These are phyloP conservation scores for Phytophthora litchii DNA, from an alignment of 352 stramenopile genomes.

Conservation along the genomic window DNA sequence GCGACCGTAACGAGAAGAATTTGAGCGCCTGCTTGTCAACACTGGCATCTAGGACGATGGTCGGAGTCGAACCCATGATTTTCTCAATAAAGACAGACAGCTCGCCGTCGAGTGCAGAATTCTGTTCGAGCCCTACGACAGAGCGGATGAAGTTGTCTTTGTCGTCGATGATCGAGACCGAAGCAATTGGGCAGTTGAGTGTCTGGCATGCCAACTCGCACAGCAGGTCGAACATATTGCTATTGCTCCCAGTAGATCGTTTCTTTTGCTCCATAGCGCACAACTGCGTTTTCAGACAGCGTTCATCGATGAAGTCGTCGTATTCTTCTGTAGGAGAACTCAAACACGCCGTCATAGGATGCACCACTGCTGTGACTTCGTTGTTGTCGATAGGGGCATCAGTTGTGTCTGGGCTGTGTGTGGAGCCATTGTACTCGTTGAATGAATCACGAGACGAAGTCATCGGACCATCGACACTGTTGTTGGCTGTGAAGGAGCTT, in stretches of 20 bases:
- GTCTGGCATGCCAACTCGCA: slow-evolving; percentile 84
- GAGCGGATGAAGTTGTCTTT: slow-evolving; percentile 58
- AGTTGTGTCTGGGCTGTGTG: slow-evolving; percentile 6
- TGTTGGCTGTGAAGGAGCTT: slow-evolving; percentile 22
- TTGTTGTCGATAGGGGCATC: slow-evolving; percentile 25
- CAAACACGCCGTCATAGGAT: slow-evolving; percentile 40
- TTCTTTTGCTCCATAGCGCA: slow-evolving; percentile 62
- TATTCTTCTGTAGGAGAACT: slow-evolving; percentile 43
- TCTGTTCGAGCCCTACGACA: slow-evolving; percentile 53
- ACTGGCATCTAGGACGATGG: slow-evolving; percentile 76
- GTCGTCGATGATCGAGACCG: slow-evolving; percentile 69
- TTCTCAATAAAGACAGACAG: slow-evolving; percentile 73
- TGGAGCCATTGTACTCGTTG: slow-evolving; percentile 33
- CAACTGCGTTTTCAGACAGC: slow-evolving; percentile 61
- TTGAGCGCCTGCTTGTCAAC: slow-evolving; percentile 70
- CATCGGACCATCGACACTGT: slow-evolving; percentile 6
- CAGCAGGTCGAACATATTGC: slow-evolving; percentile 83
- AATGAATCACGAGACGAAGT: slow-evolving; percentile 19
- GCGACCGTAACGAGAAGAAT: slow-evolving; percentile 52
- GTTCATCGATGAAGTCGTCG: slow-evolving; percentile 68
- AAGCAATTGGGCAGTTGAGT: slow-evolving; percentile 80
- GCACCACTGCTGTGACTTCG: slow-evolving; percentile 42
- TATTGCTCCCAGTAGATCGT: slow-evolving; percentile 39
- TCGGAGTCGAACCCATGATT: slow-evolving; percentile 78
- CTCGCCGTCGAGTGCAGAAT: slow-evolving; percentile 58